Base-by-base conservation (phyloP, 805 yeast genomes). In the Torulaspora microellipsoides region DNA sequence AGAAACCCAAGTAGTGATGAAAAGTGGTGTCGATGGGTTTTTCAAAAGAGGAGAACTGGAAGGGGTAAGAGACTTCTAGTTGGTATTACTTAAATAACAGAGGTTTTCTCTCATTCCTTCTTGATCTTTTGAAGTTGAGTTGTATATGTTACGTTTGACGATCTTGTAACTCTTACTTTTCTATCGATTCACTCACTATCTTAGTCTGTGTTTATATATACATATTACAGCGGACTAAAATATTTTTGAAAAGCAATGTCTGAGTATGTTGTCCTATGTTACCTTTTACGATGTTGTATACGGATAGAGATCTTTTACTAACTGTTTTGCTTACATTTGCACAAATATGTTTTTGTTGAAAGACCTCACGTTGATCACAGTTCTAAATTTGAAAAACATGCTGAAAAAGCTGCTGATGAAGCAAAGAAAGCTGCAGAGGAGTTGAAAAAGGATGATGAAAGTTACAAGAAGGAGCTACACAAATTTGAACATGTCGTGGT, bases 401-500 rank as follows among this genome's bases (percentile, higher is more conserved):
- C 59, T n/a, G 53, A 52, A 31, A 53, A 45, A 9, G 50, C 52
- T 17, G 52, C 53, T 31, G 59, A 64, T 40, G 64, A 68, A 32
- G 67, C 65, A 27, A 54, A 58, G 34, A 49, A 55, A 52, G 58
- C 54, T 17, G 53, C 58, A 23, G 64, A 65, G 15, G 64, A 59
- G 46, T 45, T 62, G 35, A 60, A 62, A 43, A 62, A 65, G 48
- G 64, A 57, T 35, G 62, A 60, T 38, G 53, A 62, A 6, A 55
- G 59, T 13, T 53, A 57, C 45, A 57, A 62, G 48, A 53, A 60
- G 9, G 57, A 56, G 23, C 55, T 55, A 36, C 50, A 51, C 33
- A 51, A 46, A 34, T 59, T 52, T 32, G 48, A 25, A 29, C 37
- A 27, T 38, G 36, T 29, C 23, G 42, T 29, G 34, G 35, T 31